Percentiles rank a stretch among this genome's conserved stretches.
Evolutionary conservation across 140 eudicot species (phyloP).

Genomic region (Flaveria floridana): DNA sequence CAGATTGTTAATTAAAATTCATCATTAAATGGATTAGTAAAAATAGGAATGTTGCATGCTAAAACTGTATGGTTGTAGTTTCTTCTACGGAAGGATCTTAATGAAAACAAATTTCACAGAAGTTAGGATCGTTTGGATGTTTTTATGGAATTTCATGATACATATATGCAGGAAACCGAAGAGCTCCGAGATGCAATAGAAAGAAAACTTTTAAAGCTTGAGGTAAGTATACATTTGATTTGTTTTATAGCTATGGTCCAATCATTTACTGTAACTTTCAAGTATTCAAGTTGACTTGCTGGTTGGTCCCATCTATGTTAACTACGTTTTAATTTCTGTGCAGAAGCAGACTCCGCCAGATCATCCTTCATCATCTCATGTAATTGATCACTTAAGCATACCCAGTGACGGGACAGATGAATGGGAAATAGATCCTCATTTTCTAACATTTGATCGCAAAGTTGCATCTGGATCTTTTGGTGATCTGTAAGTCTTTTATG

Average conservation of each 20-base stretch:
- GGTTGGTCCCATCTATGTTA: background rate
- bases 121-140: background rate
- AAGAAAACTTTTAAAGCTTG: conserved; percentile 56
- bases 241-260: background rate
- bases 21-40: background rate
- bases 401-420: conserved; percentile 90
- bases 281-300: background rate
- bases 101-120: conserved; percentile 9
- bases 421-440: conserved; percentile 90
- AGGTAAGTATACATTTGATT: conserved; percentile 46
- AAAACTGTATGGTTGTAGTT: background rate
- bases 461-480: conserved; percentile 97
- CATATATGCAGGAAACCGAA: conserved; percentile 58
- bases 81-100: background rate
- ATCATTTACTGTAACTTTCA: background rate
- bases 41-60: background rate
- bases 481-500: conserved; percentile 69
- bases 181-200: conserved; percentile 62
- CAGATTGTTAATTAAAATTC: background rate
- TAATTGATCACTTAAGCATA: conserved; percentile 58
- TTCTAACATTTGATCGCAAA: conserved; percentile 64
- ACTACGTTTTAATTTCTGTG: conserved; percentile 17
- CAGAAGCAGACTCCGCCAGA: conserved; percentile 70
- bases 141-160: conserved; percentile 6
- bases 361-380: conserved; percentile 42